Conservation (phyloP, 805 yeast species). For the Candida taoyuanica region DNA sequence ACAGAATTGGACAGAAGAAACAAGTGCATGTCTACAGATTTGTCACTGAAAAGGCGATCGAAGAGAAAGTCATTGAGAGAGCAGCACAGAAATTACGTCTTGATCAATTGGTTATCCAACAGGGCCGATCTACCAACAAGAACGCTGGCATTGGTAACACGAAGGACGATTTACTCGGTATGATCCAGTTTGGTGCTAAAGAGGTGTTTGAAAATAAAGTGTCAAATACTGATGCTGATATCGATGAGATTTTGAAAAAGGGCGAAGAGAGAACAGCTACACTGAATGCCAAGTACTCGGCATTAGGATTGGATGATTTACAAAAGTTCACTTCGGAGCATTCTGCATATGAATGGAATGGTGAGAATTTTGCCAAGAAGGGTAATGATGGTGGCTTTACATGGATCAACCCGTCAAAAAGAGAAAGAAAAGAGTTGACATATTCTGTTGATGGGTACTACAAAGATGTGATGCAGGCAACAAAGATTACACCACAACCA, state of each 20-base stretch:
- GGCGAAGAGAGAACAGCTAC: conserved; percentile 81
- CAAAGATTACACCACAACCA: conserved; percentile 37
- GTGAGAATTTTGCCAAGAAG: conserved; percentile 54
- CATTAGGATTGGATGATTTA: conserved; percentile 86
- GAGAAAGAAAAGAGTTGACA: conserved; percentile 75
- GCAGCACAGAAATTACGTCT: conserved; percentile 91
- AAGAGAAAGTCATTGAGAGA: conserved; percentile 91
- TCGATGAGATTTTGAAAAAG: conserved; percentile 72
- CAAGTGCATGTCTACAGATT: conserved; percentile 91
- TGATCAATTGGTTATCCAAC: conserved; percentile 95
- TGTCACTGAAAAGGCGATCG: conserved; percentile 94
- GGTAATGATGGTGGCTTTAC: conserved; percentile 37
- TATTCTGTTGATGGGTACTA: conserved; percentile 75
- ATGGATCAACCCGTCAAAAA: conserved; percentile 72
- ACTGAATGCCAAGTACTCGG: conserved; percentile 75
- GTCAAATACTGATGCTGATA: conserved; percentile 48
- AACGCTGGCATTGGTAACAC: conserved; percentile 50
- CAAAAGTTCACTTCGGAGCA: conserved; percentile 87
- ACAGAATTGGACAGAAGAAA: conserved; percentile 94
- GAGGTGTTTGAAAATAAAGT: conserved; percentile 62
- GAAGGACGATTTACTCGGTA: conserved; percentile 83
- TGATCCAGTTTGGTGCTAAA: conserved; percentile 97
- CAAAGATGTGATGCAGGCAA: conserved; percentile 53
- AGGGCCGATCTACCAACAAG: conserved; percentile 60
- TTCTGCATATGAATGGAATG: conserved; percentile 96